These are phyloP conservation scores for Microthlaspi erraticum DNA, from an alignment of 345 rosid species.

Conservation along the genomic window DNA sequence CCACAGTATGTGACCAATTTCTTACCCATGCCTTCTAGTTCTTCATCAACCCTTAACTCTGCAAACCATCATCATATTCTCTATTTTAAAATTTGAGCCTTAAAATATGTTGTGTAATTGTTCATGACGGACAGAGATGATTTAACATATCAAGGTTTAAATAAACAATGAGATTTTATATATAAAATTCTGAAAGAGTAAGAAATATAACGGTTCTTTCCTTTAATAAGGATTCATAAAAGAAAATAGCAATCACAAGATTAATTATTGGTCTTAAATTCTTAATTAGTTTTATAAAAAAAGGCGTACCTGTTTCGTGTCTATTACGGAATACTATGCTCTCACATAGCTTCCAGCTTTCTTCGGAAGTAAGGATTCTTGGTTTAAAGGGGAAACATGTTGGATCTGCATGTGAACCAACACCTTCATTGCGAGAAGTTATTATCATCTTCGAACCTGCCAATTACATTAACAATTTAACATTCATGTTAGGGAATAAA, in stretches of 20 bases:
- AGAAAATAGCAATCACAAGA: too few species aligned
- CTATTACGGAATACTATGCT: constrained; percentile 38
- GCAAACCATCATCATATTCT: background rate
- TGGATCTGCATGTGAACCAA: constrained; percentile 36
- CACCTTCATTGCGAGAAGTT: constrained; percentile 45
- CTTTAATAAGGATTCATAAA: background rate
- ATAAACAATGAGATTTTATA: too few species aligned
- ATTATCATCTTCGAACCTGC: constrained; percentile 46
- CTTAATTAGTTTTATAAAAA: too few species aligned
- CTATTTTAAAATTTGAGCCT: background rate
- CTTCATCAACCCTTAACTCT: background rate
- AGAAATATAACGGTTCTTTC: background rate
- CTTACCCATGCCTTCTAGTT: background rate
- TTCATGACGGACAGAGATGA: background rate
- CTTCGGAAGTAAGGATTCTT: constrained; percentile 5
- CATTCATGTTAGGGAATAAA: background rate
- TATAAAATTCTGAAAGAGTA: too few species aligned
- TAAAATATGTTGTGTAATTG: background rate
- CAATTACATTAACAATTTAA: background rate
- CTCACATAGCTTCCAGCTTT: constrained; percentile 50
- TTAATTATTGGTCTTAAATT: too few species aligned
- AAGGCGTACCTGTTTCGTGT: constrained; percentile 28
- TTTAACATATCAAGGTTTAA: too few species aligned
- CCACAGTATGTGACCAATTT: background rate
- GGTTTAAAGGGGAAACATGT: constrained; percentile 15